Evolutionary conservation across 2,329 filamentous ascomycete genomes (phyloP).

Genomic region (Blumeria graminis): DNA sequence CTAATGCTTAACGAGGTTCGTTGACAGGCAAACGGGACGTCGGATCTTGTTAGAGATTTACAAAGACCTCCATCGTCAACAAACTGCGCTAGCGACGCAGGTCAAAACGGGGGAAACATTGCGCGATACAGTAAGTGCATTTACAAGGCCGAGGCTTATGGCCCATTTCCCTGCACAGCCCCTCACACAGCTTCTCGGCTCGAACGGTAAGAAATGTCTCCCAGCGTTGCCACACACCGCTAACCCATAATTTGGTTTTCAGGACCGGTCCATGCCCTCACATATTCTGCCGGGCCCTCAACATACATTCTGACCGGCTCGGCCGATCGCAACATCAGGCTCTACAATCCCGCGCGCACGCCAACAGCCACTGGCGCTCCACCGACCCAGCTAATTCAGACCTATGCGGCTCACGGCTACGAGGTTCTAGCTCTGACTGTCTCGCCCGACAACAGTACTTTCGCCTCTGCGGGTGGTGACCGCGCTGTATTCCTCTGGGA

Average conservation of each 20-base stretch:
- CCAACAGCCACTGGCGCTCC: slow-evolving; percentile 19
- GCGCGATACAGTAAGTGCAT: no score
- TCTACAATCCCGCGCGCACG: slow-evolving; percentile 49
- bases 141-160: no score
- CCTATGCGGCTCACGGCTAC: slow-evolving; percentile 76
- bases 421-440: slow-evolving; percentile 67
- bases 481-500: slow-evolving; percentile 88
- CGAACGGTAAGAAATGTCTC: slow-evolving; percentile 25
- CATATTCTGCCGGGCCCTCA: slow-evolving; percentile 47
- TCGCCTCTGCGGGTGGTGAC: slow-evolving; percentile 75
- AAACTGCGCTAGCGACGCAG: no score
- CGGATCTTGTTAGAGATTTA: no score
- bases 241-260: slow-evolving; percentile 1
- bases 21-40: no score
- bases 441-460: slow-evolving; percentile 52
- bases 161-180: slow-evolving; percentile 20
- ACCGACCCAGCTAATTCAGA: slow-evolving; percentile 44
- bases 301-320: slow-evolving; percentile 69
- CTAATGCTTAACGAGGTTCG: no score
- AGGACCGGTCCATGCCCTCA: slow-evolving; percentile 49
- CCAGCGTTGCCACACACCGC: neutral
- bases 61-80: no score
- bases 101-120: no score
- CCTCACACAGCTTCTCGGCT: slow-evolving; percentile 30
- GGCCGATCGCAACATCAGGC: slow-evolving; percentile 60